Base-by-base conservation (phyloP, 2,329 filamentous ascomycete genomes). In the Curvularia spicifera region DNA sequence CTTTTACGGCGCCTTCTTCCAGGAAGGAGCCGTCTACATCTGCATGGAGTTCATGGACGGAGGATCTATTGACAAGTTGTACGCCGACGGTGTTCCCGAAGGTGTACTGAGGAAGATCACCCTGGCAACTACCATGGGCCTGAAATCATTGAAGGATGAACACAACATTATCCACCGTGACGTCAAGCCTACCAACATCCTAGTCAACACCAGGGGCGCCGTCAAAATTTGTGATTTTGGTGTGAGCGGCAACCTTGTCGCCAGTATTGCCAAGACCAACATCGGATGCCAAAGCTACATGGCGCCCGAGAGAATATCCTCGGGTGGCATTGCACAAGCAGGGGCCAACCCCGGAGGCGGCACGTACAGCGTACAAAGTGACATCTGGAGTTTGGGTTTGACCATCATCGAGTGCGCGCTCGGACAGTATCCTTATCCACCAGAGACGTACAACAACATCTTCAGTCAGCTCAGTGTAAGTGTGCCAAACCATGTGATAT, bases 31-130 rank as follows among this genome's bases (percentile, higher is more conserved):
- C 0, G 95, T 99, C 1, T 99, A 99, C 78, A 98, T 99, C 77
- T 99, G 95, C 79, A 97, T 99, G 76, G 95, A 99, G 79, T 97
- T 93, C 78, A 99, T 99, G 95, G 93, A 99, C 74, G 95, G 95
- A 46, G 95, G 95, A 7, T 98, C 93, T 37, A 93, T 98, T 72
- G 95, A 99, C 82, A 97, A 97, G 77, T 80, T 99, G 12, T 99
- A 99, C 76, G 85, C 85, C 10, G 91, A 93, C 59, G 95, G 95
- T 44, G 89, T 99, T 9, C 93, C 95, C 0, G 95, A 99, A 75
- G 86, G 86, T 42, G 89, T 99, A 0, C 80, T 99, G 51, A 87
- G 89, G 53, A 98, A 97, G 76, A 95, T 99, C 63, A 93, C 94
- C 0, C 86, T 95, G 63, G 89, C 91, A 20, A 97, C 95, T 0